phyloP scores from a whole-genome alignment of 2,329 filamentous ascomycete species.

The Aspergillus clavatus region DNA sequence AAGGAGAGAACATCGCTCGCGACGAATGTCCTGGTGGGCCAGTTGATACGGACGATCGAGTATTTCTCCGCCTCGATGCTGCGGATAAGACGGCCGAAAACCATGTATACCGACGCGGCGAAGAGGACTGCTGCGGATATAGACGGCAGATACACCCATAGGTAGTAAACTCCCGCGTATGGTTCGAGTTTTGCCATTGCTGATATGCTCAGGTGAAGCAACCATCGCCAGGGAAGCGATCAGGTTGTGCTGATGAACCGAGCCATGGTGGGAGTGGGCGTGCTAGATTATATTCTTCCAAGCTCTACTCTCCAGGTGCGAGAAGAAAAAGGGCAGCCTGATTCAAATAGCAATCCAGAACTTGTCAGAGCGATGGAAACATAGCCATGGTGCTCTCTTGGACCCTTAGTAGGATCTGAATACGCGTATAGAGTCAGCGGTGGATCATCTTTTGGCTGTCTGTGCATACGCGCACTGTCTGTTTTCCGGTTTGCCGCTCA shows the following conservation, averaged over 20 bases:
- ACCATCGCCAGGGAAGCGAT: background rate
- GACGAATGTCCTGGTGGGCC: constrained; percentile 38
- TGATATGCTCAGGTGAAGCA: background rate
- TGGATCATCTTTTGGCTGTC: constrained; percentile 2
- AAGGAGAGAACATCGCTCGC: constrained; percentile 32
- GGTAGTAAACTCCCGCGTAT: constrained; percentile 16
- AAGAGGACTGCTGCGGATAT: constrained; percentile 29
- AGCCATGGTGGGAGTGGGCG: background rate
- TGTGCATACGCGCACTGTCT: constrained; percentile 19
- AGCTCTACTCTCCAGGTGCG: too few species aligned
- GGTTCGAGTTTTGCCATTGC: constrained; percentile 18
- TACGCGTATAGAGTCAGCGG: constrained; percentile 11
- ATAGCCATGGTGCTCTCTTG: too few species aligned
- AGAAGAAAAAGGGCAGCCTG: too few species aligned
- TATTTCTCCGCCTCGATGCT: constrained; percentile 29
- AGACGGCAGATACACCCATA: constrained; percentile 28
- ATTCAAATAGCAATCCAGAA: too few species aligned
- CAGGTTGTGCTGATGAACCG: background rate
- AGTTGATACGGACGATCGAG: constrained; percentile 26
- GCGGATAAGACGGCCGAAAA: constrained; percentile 33
- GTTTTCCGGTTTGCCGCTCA: background rate
- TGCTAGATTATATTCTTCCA: background rate
- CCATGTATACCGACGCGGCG: constrained; percentile 38
- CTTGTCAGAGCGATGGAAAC: too few species aligned
- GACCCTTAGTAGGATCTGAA: too few species aligned